Evolutionary conservation across 768 basidiomycete genomes (phyloP).

Genomic region (Pisolithus tinctorius): DNA sequence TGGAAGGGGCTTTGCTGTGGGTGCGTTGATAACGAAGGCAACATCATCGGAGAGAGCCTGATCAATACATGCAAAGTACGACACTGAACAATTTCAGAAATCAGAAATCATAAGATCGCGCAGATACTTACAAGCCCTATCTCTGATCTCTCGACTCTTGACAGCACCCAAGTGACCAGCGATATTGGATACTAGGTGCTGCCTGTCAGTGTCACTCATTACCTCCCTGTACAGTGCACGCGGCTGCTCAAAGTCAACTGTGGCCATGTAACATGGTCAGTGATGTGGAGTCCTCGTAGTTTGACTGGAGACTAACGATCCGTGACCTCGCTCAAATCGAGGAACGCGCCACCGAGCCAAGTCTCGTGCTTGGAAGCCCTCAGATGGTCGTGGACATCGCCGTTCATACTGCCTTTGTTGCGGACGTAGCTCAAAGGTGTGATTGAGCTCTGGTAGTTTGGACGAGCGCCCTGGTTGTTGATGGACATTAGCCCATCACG

Average conservation of each 20-base stretch:
- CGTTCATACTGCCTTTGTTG: constrained; percentile 41
- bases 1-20: constrained; percentile 50
- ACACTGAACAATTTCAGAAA: constrained; percentile 36
- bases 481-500: constrained; percentile 69
- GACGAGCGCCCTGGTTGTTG: constrained; percentile 75
- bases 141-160: constrained; percentile 55
- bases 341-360: constrained; percentile 64
- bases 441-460: constrained; percentile 83
- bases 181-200: constrained; percentile 62
- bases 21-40: constrained; percentile 63
- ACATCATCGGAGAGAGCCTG: constrained; percentile 70
- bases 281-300: background rate
- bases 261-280: background rate
- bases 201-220: constrained; percentile 53
- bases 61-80: constrained; percentile 75
- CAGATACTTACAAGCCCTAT: constrained; percentile 53
- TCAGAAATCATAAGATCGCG: background rate
- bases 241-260: constrained; percentile 84
- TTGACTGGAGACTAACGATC: constrained; percentile 52
- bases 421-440: constrained; percentile 60
- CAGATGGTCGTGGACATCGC: constrained; percentile 31
- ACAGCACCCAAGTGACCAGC: constrained; percentile 54
- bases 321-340: constrained; percentile 66
- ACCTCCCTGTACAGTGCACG: constrained; percentile 63
- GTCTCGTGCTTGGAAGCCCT: constrained; percentile 55